These are phyloP conservation scores for Forsythia suspensa DNA, from an alignment of 257 asterid species.

Conservation along the genomic window DNA sequence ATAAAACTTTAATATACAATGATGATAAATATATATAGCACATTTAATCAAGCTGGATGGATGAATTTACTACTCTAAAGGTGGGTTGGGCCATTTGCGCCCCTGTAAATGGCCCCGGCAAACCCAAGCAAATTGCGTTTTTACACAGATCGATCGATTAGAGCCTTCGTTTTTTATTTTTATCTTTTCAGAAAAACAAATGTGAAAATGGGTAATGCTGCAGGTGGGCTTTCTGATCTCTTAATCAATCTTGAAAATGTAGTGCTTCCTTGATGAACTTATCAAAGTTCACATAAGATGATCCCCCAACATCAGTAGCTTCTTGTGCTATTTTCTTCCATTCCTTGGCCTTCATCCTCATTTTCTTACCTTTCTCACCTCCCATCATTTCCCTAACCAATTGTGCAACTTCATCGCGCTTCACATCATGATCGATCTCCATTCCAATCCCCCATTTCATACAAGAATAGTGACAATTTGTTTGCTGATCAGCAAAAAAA, in stretches of 20 bases:
- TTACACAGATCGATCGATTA: not conserved
- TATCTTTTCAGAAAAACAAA: not conserved
- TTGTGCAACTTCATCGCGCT: constrained; percentile 39
- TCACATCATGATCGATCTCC: constrained; percentile 46
- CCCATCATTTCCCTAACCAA: constrained; percentile 42
- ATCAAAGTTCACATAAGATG: constrained; percentile 36
- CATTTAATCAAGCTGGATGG: not conserved
- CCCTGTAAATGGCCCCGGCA: not conserved
- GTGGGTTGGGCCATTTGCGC: not conserved
- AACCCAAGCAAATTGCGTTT: no score
- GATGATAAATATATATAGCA: no score
- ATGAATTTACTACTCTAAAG: not conserved
- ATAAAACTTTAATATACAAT: no score
- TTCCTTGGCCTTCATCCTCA: constrained; percentile 46
- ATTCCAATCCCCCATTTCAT: constrained; percentile 49
- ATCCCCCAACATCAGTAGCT: constrained; percentile 41
- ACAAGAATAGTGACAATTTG: constrained; percentile 47
- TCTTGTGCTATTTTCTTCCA: constrained; percentile 54
- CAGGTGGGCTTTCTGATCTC: not conserved
- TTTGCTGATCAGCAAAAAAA: constrained; percentile 54
- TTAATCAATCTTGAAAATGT: constrained; percentile 9
- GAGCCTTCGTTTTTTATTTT: no score
- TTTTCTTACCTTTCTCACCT: constrained; percentile 41
- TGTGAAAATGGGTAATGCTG: not conserved
- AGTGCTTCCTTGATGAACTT: constrained; percentile 34